Percentiles rank a stretch among this genome's conserved stretches.
Conservation (phyloP, 164 flowering plant species). For the Umbellularia californica region DNA sequence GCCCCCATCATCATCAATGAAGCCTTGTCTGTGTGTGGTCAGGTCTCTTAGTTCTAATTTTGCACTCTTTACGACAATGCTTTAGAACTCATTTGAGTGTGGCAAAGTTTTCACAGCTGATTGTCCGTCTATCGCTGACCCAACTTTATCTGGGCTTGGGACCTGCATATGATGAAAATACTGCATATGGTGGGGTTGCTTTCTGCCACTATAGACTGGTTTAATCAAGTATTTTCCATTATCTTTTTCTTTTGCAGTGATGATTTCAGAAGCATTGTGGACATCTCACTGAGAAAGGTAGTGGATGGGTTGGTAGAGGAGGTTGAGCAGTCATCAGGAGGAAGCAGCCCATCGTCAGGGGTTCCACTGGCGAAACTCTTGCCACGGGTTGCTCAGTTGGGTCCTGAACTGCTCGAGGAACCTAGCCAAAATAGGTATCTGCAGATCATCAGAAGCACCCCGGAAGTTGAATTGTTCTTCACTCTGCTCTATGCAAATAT, state of each 20-base stretch:
- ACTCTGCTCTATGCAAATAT: slow-evolving; percentile 70
- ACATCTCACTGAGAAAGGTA: slow-evolving; percentile 49
- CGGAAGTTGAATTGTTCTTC: slow-evolving; percentile 76
- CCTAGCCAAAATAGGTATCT: slow-evolving; percentile 51
- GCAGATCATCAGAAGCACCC: slow-evolving; percentile 40
- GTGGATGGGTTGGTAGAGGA: slow-evolving; percentile 54
- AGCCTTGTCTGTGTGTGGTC: too few relatives aligned
- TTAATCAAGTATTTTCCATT: too few relatives aligned
- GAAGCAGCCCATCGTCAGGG: slow-evolving; percentile 33
- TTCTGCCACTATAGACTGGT: too few relatives aligned
- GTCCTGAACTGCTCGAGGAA: slow-evolving; percentile 51
- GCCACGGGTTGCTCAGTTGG: slow-evolving; percentile 53
- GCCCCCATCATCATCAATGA: too few relatives aligned
- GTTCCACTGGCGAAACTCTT: slow-evolving; percentile 67
- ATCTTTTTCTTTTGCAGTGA: slow-evolving; percentile 36
- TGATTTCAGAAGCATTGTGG: slow-evolving; percentile 56
- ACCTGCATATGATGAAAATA: too few relatives aligned
- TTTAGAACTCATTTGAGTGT: too few relatives aligned
- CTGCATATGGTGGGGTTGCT: too few relatives aligned
- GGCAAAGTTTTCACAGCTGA: too few relatives aligned
- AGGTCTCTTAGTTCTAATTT: too few relatives aligned
- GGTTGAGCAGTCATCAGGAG: slow-evolving; percentile 25
- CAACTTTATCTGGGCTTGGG: too few relatives aligned
- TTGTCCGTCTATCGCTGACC: too few relatives aligned
- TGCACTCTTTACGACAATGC: too few relatives aligned